Conservation (phyloP, 768 basidiomycete species). For the Panus rudis region DNA sequence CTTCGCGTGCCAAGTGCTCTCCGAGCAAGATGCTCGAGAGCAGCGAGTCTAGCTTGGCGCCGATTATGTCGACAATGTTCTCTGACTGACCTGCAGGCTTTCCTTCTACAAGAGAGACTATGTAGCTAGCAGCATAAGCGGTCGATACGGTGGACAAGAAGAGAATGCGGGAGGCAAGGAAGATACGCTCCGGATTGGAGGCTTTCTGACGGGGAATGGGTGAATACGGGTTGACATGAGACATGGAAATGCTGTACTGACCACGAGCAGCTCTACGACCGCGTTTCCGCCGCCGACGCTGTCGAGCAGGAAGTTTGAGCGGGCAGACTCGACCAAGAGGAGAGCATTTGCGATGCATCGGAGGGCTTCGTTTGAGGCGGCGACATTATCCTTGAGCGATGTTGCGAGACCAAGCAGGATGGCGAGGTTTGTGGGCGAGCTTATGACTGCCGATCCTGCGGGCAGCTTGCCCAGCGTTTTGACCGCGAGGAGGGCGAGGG, state of each 20-base stretch:
- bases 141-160: slow-evolving; percentile 63
- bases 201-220: slow-evolving; percentile 42
- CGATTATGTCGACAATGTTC: slow-evolving; percentile 58
- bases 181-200: slow-evolving; percentile 52
- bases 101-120: slow-evolving; percentile 58
- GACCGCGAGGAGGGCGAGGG: slow-evolving; percentile 59
- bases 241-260: slow-evolving; percentile 22
- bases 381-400: slow-evolving; percentile 48
- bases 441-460: slow-evolving; percentile 57
- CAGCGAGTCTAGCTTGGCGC: slow-evolving; percentile 53
- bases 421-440: slow-evolving; percentile 47
- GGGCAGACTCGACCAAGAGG: slow-evolving; percentile 57
- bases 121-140: slow-evolving; percentile 35
- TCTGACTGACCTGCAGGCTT: slow-evolving; percentile 42
- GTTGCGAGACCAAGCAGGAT: slow-evolving; percentile 45
- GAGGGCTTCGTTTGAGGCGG: slow-evolving; percentile 63
- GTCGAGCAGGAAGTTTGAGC: slow-evolving; percentile 46
- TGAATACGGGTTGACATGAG: background rate
- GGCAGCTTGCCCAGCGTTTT: slow-evolving; percentile 72
- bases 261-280: slow-evolving; percentile 54
- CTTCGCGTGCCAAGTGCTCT: slow-evolving; percentile 55
- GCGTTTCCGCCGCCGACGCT: slow-evolving; percentile 59
- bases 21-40: slow-evolving; percentile 41
- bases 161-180: slow-evolving; percentile 69
- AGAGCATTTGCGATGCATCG: slow-evolving; percentile 76